Evolutionary conservation across 2,329 filamentous ascomycete genomes (phyloP).

Genomic region (Cadophora luteo-olivacea): DNA sequence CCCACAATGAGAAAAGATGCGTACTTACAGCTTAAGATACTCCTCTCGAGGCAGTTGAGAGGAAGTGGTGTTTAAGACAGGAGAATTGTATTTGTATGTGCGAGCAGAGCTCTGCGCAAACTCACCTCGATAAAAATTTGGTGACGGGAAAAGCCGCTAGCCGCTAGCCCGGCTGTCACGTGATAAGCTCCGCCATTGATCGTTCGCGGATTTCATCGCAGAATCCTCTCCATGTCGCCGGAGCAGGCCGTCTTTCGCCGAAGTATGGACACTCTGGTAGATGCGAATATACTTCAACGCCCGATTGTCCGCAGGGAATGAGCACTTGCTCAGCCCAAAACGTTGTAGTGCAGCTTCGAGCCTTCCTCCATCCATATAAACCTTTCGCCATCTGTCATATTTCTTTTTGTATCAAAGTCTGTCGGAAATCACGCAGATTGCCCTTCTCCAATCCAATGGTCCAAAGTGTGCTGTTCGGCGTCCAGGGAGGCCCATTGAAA

Average conservation of each 20-base stretch:
- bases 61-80: not conserved
- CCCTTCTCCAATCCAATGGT: not conserved
- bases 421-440: conserved; percentile 1
- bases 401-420: not conserved
- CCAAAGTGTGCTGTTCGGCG: not conserved
- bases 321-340: not conserved
- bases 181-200: not conserved
- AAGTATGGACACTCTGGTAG: not conserved
- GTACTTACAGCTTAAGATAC: conserved; percentile 30
- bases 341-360: not conserved
- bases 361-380: not conserved
- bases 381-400: not conserved
- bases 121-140: not conserved
- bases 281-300: not conserved
- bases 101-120: not conserved
- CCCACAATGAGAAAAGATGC: not conserved
- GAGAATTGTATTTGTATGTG: conserved; percentile 3
- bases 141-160: conserved; percentile 8
- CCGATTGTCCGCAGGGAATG: not conserved
- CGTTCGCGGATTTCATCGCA: conserved; percentile 5
- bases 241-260: not conserved
- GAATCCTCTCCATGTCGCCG: not conserved
- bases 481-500: not conserved
- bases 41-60: conserved; percentile 22
- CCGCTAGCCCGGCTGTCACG: not conserved